phyloP scores from a whole-genome alignment of 2,329 filamentous ascomycete genomes.

The Plenodomus lindquistii region DNA sequence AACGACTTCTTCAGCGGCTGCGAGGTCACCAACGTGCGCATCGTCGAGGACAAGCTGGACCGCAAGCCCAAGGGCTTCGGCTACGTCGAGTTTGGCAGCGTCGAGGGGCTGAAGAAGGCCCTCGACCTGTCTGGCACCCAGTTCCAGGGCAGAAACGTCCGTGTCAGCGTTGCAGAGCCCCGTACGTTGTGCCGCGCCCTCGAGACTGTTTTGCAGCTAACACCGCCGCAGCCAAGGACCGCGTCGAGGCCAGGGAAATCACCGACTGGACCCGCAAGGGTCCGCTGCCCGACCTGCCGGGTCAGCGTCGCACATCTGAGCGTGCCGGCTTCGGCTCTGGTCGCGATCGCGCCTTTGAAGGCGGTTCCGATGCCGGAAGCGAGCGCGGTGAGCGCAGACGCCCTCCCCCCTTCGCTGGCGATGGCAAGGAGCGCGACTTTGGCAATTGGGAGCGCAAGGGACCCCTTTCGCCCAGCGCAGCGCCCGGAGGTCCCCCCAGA shows the following conservation, averaged over 20 bases:
- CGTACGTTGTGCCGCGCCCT: slow-evolving; percentile 64
- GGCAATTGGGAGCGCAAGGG: slow-evolving; percentile 95
- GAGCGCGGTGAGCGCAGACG: slow-evolving; percentile 73
- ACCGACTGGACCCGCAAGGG: slow-evolving; percentile 93
- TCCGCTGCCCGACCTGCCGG: slow-evolving; percentile 75
- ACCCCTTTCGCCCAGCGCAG: slow-evolving; percentile 73
- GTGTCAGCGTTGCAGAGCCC: slow-evolving; percentile 94
- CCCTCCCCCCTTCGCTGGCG: slow-evolving; percentile 63
- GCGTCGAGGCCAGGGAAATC: slow-evolving; percentile 79
- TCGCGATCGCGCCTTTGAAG: slow-evolving; percentile 55
- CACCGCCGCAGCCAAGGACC: slow-evolving; percentile 73
- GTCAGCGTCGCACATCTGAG: slow-evolving; percentile 58
- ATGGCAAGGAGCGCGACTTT: slow-evolving; percentile 79
- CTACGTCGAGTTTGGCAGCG: slow-evolving; percentile 88
- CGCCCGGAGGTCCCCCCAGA: slow-evolving; percentile 45
- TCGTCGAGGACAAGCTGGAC: slow-evolving; percentile 95
- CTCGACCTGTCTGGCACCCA: slow-evolving; percentile 78
- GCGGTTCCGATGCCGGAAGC: slow-evolving; percentile 54
- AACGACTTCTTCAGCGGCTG: slow-evolving; percentile 84
- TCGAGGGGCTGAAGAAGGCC: slow-evolving; percentile 91
- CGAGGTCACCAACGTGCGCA: slow-evolving; percentile 85
- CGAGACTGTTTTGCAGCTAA: background rate
- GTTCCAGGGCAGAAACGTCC: slow-evolving; percentile 87
- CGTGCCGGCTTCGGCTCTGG: slow-evolving; percentile 49
- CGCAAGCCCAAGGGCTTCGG: slow-evolving; percentile 96